Base-by-base conservation (phyloP, 805 yeast species). In the Candida odintsovae region DNA sequence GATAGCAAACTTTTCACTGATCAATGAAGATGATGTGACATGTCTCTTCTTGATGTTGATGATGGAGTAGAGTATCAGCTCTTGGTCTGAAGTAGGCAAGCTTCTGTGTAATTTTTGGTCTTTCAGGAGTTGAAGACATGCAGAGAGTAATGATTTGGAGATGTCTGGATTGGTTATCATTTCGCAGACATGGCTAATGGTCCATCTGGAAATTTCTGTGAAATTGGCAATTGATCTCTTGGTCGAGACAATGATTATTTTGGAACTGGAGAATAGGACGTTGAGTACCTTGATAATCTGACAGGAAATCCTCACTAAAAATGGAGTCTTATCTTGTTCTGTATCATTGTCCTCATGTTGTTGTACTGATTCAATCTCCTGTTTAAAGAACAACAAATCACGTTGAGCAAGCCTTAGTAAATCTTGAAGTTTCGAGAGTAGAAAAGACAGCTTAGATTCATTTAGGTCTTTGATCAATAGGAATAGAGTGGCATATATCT, bases 401-500 rank as follows among this genome's bases (percentile, higher is more conserved):
- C 41, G 41, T 25, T 43, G 49, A 4, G 53, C 26, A 3, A 49
- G 16, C 8, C 29, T 41, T 4, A 47, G 18, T 3, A 57, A 36
- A 2, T 47, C 53, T 3, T 46, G 22, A 7, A 58, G 23, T 9
- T 22, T 26, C 0, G 45, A 19, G 1, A 42, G 10, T 11, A 57
- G 35, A 4, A 49, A 22, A 0, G 33, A n/a, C 0, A 45, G 25
- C 22, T 45, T 52, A 21, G 38, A 49, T 11, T 58, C 61, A 6
- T 46, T 45, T 5, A 57, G 26, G 15, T 59, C 59, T 33, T 56
- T 60, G 6, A 60, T 19, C 1, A 60, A 37, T 2, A 50, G 20
- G 36, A 51, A 53, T 31, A 57, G 48, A 0, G 59, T 48, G 2
- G 63, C 61, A 44, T 60, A 60, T 5, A 60, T 52, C 43, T 60